A percentile compares a stretch with the other conserved stretches of the same genome.
These are phyloP conservation scores for Massospora cicadina DNA, from an alignment of 371 early-diverging fungal species.

Conservation along the genomic window DNA sequence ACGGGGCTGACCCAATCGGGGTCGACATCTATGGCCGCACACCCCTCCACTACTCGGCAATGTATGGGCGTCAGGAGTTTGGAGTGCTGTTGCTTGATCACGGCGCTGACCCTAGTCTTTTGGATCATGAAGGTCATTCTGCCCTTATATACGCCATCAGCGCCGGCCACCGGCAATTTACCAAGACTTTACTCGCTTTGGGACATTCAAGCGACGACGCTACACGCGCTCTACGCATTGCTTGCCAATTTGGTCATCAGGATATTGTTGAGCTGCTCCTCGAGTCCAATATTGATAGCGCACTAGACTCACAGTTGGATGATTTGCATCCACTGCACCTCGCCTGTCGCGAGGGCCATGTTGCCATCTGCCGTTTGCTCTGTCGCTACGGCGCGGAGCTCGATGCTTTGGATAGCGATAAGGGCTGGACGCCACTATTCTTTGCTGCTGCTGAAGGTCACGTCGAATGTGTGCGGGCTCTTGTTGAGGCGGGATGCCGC, in stretches of 20 bases:
- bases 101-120: slow-evolving; percentile 34
- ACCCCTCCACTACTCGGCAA: slow-evolving; percentile 80
- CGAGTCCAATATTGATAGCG: slow-evolving; percentile 31
- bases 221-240: slow-evolving; percentile 54
- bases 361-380: slow-evolving; percentile 46
- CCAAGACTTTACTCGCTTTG: slow-evolving; percentile 37
- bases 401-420: slow-evolving; percentile 69
- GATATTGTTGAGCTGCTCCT: slow-evolving; percentile 68
- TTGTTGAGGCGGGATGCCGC: slow-evolving; percentile 64
- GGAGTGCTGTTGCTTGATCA: slow-evolving; percentile 39
- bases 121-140: slow-evolving; percentile 78
- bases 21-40: slow-evolving; percentile 75
- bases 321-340: slow-evolving; percentile 77
- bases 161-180: slow-evolving; percentile 57
- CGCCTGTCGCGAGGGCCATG: slow-evolving; percentile 71
- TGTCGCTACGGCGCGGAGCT: slow-evolving; percentile 53
- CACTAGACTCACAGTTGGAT: slow-evolving; percentile 34
- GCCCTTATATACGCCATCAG: slow-evolving; percentile 73
- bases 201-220: slow-evolving; percentile 16
- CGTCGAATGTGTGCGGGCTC: slow-evolving; percentile 50
- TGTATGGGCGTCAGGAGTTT: slow-evolving; percentile 65
- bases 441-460: slow-evolving; percentile 89
- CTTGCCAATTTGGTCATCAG: slow-evolving; percentile 77
- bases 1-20: slow-evolving; percentile 38
- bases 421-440: slow-evolving; percentile 90